A percentile compares a stretch with the other conserved stretches of the same genome.
phyloP scores from a whole-genome alignment of 352 stramenopile genomes.

The Phytophthora agathidicida region DNA sequence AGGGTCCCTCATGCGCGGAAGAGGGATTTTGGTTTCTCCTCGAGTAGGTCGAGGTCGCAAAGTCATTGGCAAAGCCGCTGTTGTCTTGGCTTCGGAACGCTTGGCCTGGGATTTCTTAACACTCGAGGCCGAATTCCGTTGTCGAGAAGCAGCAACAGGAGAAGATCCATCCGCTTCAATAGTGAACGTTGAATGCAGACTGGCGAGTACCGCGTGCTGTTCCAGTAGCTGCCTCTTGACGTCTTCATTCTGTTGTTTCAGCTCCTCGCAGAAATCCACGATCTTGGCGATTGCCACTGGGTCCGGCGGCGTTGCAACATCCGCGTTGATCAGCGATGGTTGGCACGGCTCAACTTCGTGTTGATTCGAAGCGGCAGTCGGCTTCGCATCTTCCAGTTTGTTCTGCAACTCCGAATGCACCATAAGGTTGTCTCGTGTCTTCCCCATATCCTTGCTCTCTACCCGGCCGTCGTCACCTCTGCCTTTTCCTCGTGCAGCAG shows the following conservation, averaged over 20 bases:
- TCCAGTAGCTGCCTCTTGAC: constrained; percentile 53
- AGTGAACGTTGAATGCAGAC: constrained; percentile 24
- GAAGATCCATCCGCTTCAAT: neutral
- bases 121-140: neutral
- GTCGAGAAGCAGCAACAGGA: neutral
- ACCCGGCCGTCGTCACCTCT: neutral
- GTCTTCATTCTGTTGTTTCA: constrained; percentile 67
- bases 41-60: constrained; percentile 25
- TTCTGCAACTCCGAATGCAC: neutral
- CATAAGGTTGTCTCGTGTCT: neutral
- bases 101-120: neutral
- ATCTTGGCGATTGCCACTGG: constrained; percentile 45
- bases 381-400: neutral
- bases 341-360: constrained; percentile 1
- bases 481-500: neutral
- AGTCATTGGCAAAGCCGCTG: neutral
- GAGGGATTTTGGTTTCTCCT: constrained; percentile 44
- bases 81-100: neutral
- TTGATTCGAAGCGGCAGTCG: constrained; percentile 15
- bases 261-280: constrained; percentile 59
- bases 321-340: neutral
- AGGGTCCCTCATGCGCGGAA: constrained; percentile 10
- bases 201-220: constrained; percentile 52
- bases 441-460: neutral
- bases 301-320: constrained; percentile 23